Base-by-base conservation (phyloP, 305 asterid genomes). In the Andrographis paniculata region DNA sequence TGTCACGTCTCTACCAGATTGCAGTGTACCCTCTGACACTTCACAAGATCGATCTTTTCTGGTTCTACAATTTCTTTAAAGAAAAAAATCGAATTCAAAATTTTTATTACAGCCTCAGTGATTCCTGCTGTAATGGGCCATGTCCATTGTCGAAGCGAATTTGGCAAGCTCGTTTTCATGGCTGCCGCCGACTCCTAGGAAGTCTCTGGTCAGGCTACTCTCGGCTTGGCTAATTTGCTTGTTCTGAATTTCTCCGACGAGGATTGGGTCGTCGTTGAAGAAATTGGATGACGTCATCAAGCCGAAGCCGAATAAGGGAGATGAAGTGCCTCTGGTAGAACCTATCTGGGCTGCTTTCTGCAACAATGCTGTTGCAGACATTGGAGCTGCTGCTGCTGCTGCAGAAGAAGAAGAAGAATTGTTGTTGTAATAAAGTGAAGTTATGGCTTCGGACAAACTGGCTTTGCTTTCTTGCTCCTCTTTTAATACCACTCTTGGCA, bases 331-430 rank as follows among this genome's bases (percentile, higher is more conserved):
- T 45, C 89, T 75, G 0, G 91, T 82, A n/a, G 95, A 88, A 28
- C 97, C 95, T 83, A 88, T 82, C 49, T 79, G 94, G 5, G 97
- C 95, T 30, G 95, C 95, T 18, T 75, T 84, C 60, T 84, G 94
- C 9, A 88, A 59, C 22, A 88, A 66, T 13, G 94, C 95, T 2
- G 94, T 84, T 0, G 95, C 97, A 0, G 95, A 88, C 95, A 84
- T 79, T 1, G 79, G 81, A 17, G 75, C 66, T 2, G 56, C 17
- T 20, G 79, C 40, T 1, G 58, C 31, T 62, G 68, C 15, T 61
- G 69, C n/a, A 48, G 67, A 2, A 45, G 49, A 8, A 62, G 62
- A 5, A 13, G 38, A 5, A 7, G 9, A 2, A 13, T 33, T 33
- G 38, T 33, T 33, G 38, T 11, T 33, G 50, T 39, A 69, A 52